Evolutionary conservation across 176 grass and related monocot genomes (phyloP), one percentile per base, ranked within the genome.

Genomic region (Olyra latifolia): DNA sequence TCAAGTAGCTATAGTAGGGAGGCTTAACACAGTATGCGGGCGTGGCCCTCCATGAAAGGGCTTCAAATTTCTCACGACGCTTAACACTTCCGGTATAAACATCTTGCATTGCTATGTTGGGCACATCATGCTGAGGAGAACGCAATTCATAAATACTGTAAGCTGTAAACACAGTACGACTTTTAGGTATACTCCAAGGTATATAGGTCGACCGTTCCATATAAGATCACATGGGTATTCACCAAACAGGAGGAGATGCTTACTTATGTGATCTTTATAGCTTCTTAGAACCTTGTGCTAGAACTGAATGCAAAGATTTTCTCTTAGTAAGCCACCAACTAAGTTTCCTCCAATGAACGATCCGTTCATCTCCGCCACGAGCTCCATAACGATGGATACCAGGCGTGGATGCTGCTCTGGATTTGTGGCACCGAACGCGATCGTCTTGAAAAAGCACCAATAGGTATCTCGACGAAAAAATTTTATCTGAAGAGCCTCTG

Each of bases 371-470:
- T 13, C 0, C 0, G 6, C 41, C 1, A 25, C 24, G 0, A 77
- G n/a, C 5, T 77, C 59, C 75, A 77, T 35, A 12, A 10, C 6
- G 2, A 78, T 0, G 10, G 41, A 8, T 32, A 15, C 41, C 6
- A 71, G 74, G 5, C 19, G 0, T 10, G 12, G 44, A 0, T 58
- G 40, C 0, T 80, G 66, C 8, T 65, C 29, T 2, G 83, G 41
- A 15, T 73, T 59, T 25, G 66, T 29, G 45, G 55, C 65, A 1
- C 83, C 83, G 9, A 86, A 80, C 6, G 74, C 19, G 1, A 79
- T 10, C 0, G 54, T 38, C 54, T 53, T 54, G 42, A 86, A 71
- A 41, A 72, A 86, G 2, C 45, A 86, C 62, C 71, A 44, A 60
- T 29, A 79, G 0, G 56, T 66, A 6, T 86, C 83, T 25, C 39